Evolutionary conservation across 2,329 filamentous ascomycete genomes (phyloP), one percentile per base, ranked within the genome.

Genomic region (Epichloe hybrida): DNA sequence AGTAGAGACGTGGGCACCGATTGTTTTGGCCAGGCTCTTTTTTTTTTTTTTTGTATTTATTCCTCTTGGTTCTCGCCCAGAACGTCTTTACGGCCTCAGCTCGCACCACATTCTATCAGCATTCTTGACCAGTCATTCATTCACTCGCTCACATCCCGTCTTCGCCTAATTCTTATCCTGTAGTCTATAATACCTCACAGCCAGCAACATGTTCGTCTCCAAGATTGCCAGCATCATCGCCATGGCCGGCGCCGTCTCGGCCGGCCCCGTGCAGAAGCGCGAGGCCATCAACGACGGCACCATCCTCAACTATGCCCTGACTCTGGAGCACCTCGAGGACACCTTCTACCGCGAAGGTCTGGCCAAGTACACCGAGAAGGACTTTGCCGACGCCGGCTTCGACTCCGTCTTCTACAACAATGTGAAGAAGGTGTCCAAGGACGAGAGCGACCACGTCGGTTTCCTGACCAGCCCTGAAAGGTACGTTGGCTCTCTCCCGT

Each of bases 341-440:
- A 71, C 70, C 50, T 85, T 85, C 67, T 86, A 86, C 66, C 66
- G 69, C 38, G 61, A 81, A 46, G 81, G 75, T 38, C 69, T 85
- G 4, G 62, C 68, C 52, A 80, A 79, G 58, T 84, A 76, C 68
- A 73, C 71, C 31, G 62, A 72, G 53, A 55, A 61, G 2, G 70
- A 80, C 56, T 83, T 83, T 59, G 57, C 66, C 31, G 65, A 62
- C 35, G 77, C 76, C 43, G 77, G 77, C 13, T 74, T 72, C 59
- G 63, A 72, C 48, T 58, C 67, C 0, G 64, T 66, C 3, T 77
- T 80, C 61, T 83, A 81, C 67, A 65, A 68, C 48, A 79, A 82
- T 66, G 58, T 85, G 49, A 65, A 73, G 61, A 71, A 70, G 53
- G 73, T 86, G 49, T 72, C 70, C 15, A 59, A 62, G 3, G 81